Percentiles rank a stretch among this genome's conserved stretches.
Conservation (phyloP, 345 rosid species). For the Rhodamnia argentea region DNA sequence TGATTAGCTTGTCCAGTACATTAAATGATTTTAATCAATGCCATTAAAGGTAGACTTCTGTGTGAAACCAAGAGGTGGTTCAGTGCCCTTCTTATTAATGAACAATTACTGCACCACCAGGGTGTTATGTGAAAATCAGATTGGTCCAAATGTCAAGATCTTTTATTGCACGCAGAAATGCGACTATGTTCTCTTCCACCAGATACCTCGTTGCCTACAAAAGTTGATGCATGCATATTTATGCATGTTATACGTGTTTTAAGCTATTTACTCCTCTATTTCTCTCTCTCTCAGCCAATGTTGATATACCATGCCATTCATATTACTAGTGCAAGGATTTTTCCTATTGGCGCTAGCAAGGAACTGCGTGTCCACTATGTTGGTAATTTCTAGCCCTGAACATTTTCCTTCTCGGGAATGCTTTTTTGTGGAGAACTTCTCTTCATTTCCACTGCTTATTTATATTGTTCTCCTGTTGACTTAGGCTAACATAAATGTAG, state of each 20-base stretch:
- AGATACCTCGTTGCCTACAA: background rate
- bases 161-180: background rate
- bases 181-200: background rate
- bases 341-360: conserved; percentile 15
- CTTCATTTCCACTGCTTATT: background rate
- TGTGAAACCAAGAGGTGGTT: background rate
- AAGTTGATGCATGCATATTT: background rate
- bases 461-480: background rate
- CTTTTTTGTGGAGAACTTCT: background rate
- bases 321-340: conserved; percentile 31
- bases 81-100: background rate
- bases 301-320: conserved; percentile 56
- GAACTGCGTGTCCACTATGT: conserved; percentile 70
- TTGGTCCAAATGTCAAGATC: background rate
- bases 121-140: background rate
- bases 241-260: background rate
- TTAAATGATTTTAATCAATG: background rate
- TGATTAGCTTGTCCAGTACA: background rate
- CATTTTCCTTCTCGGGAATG: background rate
- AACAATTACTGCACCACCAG: background rate
- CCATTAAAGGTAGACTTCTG: background rate
- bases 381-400: conserved; percentile 30
- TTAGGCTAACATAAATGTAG: background rate
- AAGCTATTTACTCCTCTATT: background rate
- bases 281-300: conserved; percentile 58